These are phyloP conservation scores for Calonectria pauciramosa DNA, from an alignment of 2,329 filamentous ascomycete genomes.

Conservation along the genomic window DNA sequence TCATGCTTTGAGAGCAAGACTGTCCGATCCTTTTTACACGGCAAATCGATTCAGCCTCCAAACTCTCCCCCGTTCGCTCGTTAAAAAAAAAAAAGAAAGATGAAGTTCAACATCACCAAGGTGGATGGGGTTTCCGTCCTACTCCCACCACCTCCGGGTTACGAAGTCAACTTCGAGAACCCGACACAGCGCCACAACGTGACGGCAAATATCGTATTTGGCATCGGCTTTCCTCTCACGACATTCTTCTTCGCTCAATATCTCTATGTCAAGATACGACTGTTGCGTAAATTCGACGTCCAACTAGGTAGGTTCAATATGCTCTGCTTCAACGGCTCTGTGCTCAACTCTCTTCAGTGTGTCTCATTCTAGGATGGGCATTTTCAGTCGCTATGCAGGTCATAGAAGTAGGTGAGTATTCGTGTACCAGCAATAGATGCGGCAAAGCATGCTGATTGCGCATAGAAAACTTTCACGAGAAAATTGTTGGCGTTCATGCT, in stretches of 20 bases:
- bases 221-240: conserved; percentile 28
- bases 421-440: too few species aligned
- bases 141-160: conserved; percentile 43
- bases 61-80: too few species aligned
- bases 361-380: neutral
- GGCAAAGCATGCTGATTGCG: neutral
- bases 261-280: conserved; percentile 35
- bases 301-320: conserved; percentile 18
- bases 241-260: conserved; percentile 42
- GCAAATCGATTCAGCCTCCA: neutral
- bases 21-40: neutral
- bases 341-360: conserved; percentile 12
- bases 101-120: conserved; percentile 17
- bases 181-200: conserved; percentile 36
- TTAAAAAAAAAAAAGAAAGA: neutral
- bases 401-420: conserved; percentile 5
- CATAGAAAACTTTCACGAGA: conserved; percentile 22
- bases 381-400: neutral
- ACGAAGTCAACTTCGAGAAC: conserved; percentile 48
- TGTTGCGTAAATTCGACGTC: conserved; percentile 22
- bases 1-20: conserved; percentile 7
- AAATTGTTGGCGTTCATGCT: conserved; percentile 30
- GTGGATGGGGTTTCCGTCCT: conserved; percentile 43
- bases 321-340: neutral
- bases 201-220: conserved; percentile 43